These are phyloP conservation scores for Lyophyllum atratum DNA, from an alignment of 768 basidiomycete species.

Conservation along the genomic window DNA sequence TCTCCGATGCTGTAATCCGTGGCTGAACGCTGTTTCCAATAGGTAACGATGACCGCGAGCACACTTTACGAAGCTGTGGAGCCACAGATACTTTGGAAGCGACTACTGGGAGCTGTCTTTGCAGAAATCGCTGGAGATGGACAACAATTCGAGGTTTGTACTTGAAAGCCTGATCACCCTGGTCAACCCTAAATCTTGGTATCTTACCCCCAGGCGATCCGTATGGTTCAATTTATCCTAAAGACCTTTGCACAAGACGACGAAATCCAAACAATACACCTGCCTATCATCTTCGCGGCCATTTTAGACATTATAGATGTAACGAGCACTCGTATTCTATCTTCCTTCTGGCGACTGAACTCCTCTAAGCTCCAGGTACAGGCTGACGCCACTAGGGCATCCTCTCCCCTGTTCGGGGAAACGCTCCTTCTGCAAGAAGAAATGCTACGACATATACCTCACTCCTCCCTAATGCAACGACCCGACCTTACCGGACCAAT, in stretches of 20 bases:
- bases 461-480: slow-evolving; percentile 49
- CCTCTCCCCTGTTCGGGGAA: slow-evolving; percentile 39
- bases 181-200: slow-evolving; percentile 4
- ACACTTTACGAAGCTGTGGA: slow-evolving; percentile 94
- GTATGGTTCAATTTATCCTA: slow-evolving; percentile 73
- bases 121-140: slow-evolving; percentile 51
- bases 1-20: neutral
- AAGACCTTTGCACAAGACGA: slow-evolving; percentile 84
- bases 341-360: slow-evolving; percentile 1
- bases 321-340: slow-evolving; percentile 20
- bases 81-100: slow-evolving; percentile 85
- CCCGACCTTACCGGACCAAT: slow-evolving; percentile 44
- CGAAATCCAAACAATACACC: slow-evolving; percentile 77
- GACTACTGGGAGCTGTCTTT: slow-evolving; percentile 61
- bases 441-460: slow-evolving; percentile 52
- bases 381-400: slow-evolving; percentile 33
- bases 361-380: slow-evolving; percentile 36
- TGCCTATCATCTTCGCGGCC: slow-evolving; percentile 77
- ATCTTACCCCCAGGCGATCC: slow-evolving; percentile 51
- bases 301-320: slow-evolving; percentile 69
- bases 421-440: slow-evolving; percentile 53
- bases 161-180: neutral
- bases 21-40: slow-evolving; percentile 1
- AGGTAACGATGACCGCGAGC: slow-evolving; percentile 82
- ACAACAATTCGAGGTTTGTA: slow-evolving; percentile 47